Evolutionary conservation across 78 protist genomes (phyloP), one percentile per base, ranked within the genome.

Genomic region (Neovahlkampfia damariscottae): DNA sequence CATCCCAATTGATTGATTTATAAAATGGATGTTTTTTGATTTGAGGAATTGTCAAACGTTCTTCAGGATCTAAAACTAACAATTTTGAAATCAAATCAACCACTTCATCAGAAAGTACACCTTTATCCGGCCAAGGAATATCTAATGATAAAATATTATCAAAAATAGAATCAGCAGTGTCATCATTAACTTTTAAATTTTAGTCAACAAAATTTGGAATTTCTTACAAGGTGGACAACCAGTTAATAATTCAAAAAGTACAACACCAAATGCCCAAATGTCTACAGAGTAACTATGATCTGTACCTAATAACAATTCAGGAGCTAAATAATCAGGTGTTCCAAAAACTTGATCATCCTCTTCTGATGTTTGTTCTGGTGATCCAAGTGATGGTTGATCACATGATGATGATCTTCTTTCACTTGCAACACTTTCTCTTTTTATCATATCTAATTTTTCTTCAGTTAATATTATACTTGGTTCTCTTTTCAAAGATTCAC

Each of bases 261-360:
- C 72, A 59, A 90, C 82, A 0, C 98, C 98, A 6, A 93, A 77
- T 2, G 98, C 92, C 98, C 98, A 96, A 90, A 84, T 91, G 85
- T 96, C 99, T 2, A 91, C 99, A 0, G 86, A 85, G 1, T 76
- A 59, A 38, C 79, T 81, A 80, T 93, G 90, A 8, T 87, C 84
- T 31, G n/a, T 39, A 1, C 95, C 95, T 31, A 75, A 67, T 5
- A 96, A 58, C 28, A 94, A 85, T 85, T 96, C 99, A 0, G 99
- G 98, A 1, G 96, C 86, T 34, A 96, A 79, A 82, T 96, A 94
- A 77, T 96, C 98, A 2, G 97, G 97, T 9, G 98, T 94, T 31
- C 96, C 98, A 73, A 92, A 91, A 31, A 87, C 89, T 9, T n/a
- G n/a, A n/a, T n/a, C n/a, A n/a, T n/a, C n/a, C n/a, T n/a, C n/a